Conservation (phyloP, 2,329 filamentous ascomycete genomes). For the Fusarium tupiense region DNA sequence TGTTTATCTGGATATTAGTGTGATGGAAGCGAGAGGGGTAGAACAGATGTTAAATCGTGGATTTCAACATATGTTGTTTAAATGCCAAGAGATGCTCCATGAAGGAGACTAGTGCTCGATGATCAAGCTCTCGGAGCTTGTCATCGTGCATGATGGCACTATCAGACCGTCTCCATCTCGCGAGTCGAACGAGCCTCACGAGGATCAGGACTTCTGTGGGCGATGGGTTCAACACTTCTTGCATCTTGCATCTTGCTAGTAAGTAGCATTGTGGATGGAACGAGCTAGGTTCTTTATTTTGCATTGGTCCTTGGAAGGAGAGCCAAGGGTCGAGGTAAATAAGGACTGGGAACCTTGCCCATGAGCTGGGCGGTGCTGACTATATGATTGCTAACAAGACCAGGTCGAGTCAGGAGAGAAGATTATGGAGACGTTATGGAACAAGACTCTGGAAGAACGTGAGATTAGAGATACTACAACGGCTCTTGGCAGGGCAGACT, state of each 20-base stretch:
- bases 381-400: not conserved
- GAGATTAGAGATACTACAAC: not conserved
- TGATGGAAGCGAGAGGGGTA: not conserved
- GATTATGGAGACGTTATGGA: conserved; percentile 5
- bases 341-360: not conserved
- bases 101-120: not conserved
- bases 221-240: not conserved
- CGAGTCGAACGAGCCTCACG: not conserved
- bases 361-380: not conserved
- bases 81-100: too few relatives aligned
- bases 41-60: too few relatives aligned
- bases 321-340: not conserved
- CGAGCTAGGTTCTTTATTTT: not conserved
- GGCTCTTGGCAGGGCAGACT: not conserved
- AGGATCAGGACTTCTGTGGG: not conserved
- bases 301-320: conserved; percentile 8
- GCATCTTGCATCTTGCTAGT: not conserved
- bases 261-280: not conserved
- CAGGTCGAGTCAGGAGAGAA: not conserved
- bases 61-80: too few relatives aligned
- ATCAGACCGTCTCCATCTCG: not conserved
- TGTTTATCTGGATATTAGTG: not conserved
- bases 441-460: not conserved
- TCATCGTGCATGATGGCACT: not conserved
- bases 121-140: not conserved